Evolutionary conservation across 2,329 filamentous ascomycete genomes (phyloP).

Genomic region (Fusarium miscanthi): DNA sequence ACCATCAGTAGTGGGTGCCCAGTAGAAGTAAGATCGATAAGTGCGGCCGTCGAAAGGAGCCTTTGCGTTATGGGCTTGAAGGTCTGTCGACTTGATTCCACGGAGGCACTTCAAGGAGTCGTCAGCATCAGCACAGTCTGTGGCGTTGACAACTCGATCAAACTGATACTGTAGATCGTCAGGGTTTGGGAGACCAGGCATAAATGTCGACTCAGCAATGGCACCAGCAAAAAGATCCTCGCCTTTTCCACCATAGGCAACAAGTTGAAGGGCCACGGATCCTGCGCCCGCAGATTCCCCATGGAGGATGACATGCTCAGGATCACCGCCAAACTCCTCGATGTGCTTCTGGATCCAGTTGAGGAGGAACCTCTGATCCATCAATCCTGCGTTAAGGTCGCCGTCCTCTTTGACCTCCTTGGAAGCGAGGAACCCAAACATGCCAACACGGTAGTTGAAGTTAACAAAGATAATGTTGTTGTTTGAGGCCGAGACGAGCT

Average conservation of each 20-base stretch:
- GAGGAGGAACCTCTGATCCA: conserved; percentile 71
- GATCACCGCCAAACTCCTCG: conserved; percentile 67
- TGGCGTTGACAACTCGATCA: conserved; percentile 50
- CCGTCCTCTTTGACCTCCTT: conserved; percentile 65
- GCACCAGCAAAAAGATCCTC: conserved; percentile 59
- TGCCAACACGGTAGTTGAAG: conserved; percentile 72
- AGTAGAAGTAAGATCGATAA: conserved; percentile 58
- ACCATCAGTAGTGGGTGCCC: conserved; percentile 63
- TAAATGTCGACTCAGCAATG: conserved; percentile 61
- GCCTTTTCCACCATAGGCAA: conserved; percentile 58
- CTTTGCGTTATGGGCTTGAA: conserved; percentile 57
- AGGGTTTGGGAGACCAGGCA: conserved; percentile 59
- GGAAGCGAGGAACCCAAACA: conserved; percentile 71
- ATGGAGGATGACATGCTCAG: conserved; percentile 68
- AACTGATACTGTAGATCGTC: conserved; percentile 62
- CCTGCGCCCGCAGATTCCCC: conserved; percentile 71
- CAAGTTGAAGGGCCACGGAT: conserved; percentile 65
- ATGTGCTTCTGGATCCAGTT: conserved; percentile 73
- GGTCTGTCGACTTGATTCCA: conserved; percentile 42
- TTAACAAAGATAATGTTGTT: conserved; percentile 65
- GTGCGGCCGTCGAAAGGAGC: conserved; percentile 54
- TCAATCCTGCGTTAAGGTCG: conserved; percentile 70
- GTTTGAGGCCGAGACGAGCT: conserved; percentile 57
- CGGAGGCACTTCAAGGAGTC: conserved; percentile 58
- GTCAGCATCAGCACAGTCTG: conserved; percentile 49